Evolutionary conservation across 2,329 filamentous ascomycete genomes (phyloP), one percentile per base, ranked within the genome.

Genomic region (Ophiocordyceps camponoti-leonardi): DNA sequence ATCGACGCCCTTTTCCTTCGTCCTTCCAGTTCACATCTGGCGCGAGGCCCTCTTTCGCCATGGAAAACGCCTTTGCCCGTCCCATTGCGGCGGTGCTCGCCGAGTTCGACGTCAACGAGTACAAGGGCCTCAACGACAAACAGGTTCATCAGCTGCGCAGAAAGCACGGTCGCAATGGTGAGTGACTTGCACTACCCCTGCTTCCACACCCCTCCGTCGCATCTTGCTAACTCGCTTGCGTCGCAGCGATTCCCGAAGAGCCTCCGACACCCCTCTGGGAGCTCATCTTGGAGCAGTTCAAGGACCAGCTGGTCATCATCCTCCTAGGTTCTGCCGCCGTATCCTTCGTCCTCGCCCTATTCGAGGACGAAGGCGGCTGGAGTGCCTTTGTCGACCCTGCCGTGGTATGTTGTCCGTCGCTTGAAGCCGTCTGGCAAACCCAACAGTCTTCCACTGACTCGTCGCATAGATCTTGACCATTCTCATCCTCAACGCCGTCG

Each of bases 211-310:
- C 28, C n/a, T 28, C 43, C 18, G 45, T 44, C 33, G 45, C 44
- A 42, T 44, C 44, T 47, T 41, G 39, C 50, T 56, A 43, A 51
- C 44, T 44, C 45, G 16, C 12, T 16, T 30, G 23, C 16, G 16
- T 19, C 37, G 41, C 51, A 78, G 74, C 72, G 43, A 79, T 79
- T 50, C 66, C 73, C 42, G 92, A 98, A 68, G 92, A 98, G 52
- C 92, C 92, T 45, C 87, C 92, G 3, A 98, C 92, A 30, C 92
- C 92, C 37, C 63, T 98, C 43, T 98, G 90, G 92, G 78, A 96
- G 66, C 80, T 98, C 51, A 86, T 98, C 46, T 75, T 98, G 48
- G 92, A 98, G 67, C 92, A 98, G 64, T 98, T 98, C 75, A 95
- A 98, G 67, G 92, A 98, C 61, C 92, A 98, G 65, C 78, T 98